Percentiles rank a stretch among this genome's conserved stretches.
Evolutionary conservation across 345 rosid species (phyloP).

Genomic region (Gossypium longicalyx): DNA sequence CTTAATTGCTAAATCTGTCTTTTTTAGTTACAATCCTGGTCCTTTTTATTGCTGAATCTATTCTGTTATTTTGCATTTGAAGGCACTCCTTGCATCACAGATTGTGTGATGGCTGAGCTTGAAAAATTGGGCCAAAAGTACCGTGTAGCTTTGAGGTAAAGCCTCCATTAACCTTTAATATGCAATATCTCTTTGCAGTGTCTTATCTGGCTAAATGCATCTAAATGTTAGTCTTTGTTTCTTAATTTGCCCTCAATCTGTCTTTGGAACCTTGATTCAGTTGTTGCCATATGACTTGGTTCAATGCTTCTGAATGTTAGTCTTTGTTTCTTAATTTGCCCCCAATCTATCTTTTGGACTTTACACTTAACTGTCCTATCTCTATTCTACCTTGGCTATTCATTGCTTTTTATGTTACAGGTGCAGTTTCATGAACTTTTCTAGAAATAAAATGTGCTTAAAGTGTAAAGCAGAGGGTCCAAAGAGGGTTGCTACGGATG

Average conservation of each 20-base stretch:
- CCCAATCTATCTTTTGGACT: neutral
- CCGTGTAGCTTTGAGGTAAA: constrained; percentile 86
- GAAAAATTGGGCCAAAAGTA: constrained; percentile 95
- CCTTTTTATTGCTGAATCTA: constrained; percentile 1
- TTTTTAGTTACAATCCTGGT: neutral
- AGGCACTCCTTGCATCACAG: constrained; percentile 97
- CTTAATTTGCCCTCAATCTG: neutral
- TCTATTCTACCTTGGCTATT: no score
- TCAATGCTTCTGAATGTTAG: neutral
- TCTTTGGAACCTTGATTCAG: neutral
- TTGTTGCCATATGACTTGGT: neutral
- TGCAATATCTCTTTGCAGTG: neutral
- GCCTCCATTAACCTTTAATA: neutral
- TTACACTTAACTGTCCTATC: no score
- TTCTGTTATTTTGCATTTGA: constrained; percentile 18
- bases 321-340: neutral
- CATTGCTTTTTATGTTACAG: no score
- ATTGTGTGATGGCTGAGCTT: constrained; percentile 98
- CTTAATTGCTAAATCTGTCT: neutral
- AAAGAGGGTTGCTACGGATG: no score
- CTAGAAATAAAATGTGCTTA: no score
- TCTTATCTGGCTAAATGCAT: neutral
- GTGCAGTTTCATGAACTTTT: no score
- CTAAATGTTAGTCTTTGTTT: neutral
- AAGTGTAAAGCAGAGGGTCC: no score